Base-by-base conservation (phyloP, 2,329 filamentous ascomycete genomes). In the Hypoxylon sp. region DNA sequence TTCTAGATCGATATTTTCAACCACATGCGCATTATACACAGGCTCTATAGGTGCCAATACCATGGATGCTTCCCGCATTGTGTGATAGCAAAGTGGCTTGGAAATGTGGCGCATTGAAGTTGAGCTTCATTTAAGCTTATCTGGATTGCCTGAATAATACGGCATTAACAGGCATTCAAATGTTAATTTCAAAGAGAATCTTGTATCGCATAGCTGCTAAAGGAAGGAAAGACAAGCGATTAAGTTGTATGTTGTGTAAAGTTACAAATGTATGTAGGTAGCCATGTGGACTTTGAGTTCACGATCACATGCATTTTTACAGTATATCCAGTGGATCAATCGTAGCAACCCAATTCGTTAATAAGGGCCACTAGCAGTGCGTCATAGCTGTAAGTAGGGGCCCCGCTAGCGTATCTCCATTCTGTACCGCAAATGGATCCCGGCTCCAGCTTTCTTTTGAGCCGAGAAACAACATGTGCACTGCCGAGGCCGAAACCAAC, bases 391-490 rank as follows among this genome's bases (percentile, higher is more conserved):
- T 55, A 48, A 22, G 50, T 47, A 35, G 37, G 39, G 54, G 19
- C 29, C 57, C 46, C 48, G 57, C 39, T 55, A 60, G 44, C 50
- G 63, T 47, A 55, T 44, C 35, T 51, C 39, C 39, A 44, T 35
- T n/a, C 1, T n/a, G 13, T 60, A 39, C 58, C 58, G 24, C 24
- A 50, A 31, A 8, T 31, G 29, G 29, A 35, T 48, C 47, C 58
- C 57, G 54, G 52, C 52, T 39, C 53, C 48, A 55, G 53, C 60
- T 61, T 26, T 50, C 31, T 51, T 60, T 65, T 62, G 31, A 70
- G 65, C 68, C 68, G 64, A 67, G 53, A 63, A 47, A 47, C 54
- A 57, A 33, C 68, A 70, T 70, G 68, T 70, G 68, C 68, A 64
- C 59, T 70, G 61, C 68, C 68, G 65, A 70, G 65, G 62, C 65